Conservation (phyloP, 176 grass and related monocot species). For the Cenchrus purpureus region DNA sequence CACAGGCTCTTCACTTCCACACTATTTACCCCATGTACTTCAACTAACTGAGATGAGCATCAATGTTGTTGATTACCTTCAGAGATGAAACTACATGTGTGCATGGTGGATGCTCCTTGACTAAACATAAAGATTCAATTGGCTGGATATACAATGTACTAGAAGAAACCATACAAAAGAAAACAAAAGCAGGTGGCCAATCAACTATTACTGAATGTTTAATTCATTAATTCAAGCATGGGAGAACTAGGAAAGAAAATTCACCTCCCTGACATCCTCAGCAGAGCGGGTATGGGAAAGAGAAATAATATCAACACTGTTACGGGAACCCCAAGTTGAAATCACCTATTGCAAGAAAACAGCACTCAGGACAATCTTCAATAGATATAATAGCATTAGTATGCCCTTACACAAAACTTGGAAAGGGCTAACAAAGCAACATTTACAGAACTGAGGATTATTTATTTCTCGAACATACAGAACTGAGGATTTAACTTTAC, state of each 20-base stretch:
- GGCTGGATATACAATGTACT: constrained; percentile 20
- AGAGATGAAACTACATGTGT: constrained; percentile 17
- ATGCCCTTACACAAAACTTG: neutral
- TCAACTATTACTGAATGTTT: constrained; percentile 21
- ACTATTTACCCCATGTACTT: neutral
- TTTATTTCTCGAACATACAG: neutral
- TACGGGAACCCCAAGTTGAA: constrained; percentile 83
- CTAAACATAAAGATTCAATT: constrained; percentile 16
- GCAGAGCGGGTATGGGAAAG: constrained; percentile 93
- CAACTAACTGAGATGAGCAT: neutral
- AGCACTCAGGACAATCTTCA: constrained; percentile 14
- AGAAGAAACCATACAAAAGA: neutral
- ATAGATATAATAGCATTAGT: constrained; percentile 24
- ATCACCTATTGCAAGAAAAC: constrained; percentile 67
- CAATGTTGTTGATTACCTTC: neutral
- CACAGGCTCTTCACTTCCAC: neutral
- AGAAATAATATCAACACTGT: constrained; percentile 91
- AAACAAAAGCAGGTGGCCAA: constrained; percentile 2
- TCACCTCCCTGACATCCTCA: constrained; percentile 85
- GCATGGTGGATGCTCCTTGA: constrained; percentile 8
- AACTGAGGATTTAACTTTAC: constrained; percentile 2
- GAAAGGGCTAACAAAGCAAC: neutral
- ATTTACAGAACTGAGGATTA: constrained; percentile 2
- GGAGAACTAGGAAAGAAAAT: constrained; percentile 41
- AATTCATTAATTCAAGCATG: constrained; percentile 23